Percentiles rank a stretch among this genome's conserved stretches.
Evolutionary conservation across 192 early-diverging fungal genomes (phyloP).

Genomic region (Coemansia furcata): DNA sequence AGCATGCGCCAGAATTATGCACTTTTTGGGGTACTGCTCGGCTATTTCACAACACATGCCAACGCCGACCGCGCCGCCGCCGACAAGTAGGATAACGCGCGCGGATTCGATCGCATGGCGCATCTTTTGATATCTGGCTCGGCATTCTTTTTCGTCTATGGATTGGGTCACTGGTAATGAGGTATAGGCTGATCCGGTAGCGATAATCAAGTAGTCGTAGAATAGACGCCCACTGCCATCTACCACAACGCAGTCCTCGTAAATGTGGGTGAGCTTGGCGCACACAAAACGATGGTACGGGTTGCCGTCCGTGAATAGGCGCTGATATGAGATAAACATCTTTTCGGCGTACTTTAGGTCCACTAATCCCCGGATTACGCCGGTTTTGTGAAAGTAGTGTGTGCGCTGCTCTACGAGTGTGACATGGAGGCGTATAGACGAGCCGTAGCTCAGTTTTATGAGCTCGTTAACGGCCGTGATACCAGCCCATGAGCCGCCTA

Average conservation of each 20-base stretch:
- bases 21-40: slow-evolving; percentile 50
- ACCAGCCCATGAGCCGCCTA: slow-evolving; percentile 59
- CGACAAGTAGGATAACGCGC: slow-evolving; percentile 59
- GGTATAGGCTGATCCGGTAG: slow-evolving; percentile 62
- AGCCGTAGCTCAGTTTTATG: slow-evolving; percentile 21
- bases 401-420: slow-evolving; percentile 59
- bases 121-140: slow-evolving; percentile 33
- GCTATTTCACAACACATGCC: slow-evolving; percentile 61
- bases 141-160: slow-evolving; percentile 31
- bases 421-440: slow-evolving; percentile 39
- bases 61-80: slow-evolving; percentile 64
- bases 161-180: slow-evolving; percentile 53
- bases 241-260: slow-evolving; percentile 53
- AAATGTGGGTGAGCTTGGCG: slow-evolving; percentile 48
- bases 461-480: slow-evolving; percentile 50
- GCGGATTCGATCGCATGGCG: slow-evolving; percentile 51
- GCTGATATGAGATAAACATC: slow-evolving; percentile 58
- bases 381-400: slow-evolving; percentile 58
- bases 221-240: slow-evolving; percentile 51
- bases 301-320: slow-evolving; percentile 41
- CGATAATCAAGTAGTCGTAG: slow-evolving; percentile 69
- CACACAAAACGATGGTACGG: slow-evolving; percentile 52
- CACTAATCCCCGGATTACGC: slow-evolving; percentile 54
- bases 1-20: slow-evolving; percentile 49
- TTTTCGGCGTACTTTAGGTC: slow-evolving; percentile 47